Conservation (phyloP, 1,139 yeast genomes). For the Nakaseomyces nivariensis region DNA sequence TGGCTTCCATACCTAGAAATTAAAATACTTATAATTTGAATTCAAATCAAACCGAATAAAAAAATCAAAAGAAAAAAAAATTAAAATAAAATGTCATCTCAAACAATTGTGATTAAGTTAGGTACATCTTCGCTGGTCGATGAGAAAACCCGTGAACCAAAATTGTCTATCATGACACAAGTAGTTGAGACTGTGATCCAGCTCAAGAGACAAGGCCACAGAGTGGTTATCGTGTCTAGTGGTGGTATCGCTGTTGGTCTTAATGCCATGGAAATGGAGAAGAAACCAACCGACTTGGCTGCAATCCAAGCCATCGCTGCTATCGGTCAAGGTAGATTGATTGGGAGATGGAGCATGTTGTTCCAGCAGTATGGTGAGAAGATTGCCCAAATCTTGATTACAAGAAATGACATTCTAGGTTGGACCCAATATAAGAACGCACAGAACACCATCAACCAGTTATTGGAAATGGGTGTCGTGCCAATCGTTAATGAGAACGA, state of each 20-base stretch:
- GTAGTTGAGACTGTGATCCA: constrained; percentile 82
- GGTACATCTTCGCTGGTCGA: constrained; percentile 93
- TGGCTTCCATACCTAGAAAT: background rate
- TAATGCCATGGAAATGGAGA: constrained; percentile 50
- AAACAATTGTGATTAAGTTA: constrained; percentile 67
- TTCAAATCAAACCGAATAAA: background rate
- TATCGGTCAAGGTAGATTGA: constrained; percentile 81
- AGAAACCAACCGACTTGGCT: constrained; percentile 65
- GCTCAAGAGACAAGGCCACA: constrained; percentile 75
- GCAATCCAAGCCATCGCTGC: constrained; percentile 88
- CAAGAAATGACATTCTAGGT: constrained; percentile 84
- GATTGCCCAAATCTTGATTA: constrained; percentile 81
- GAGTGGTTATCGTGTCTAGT: constrained; percentile 75
- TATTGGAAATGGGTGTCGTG: constrained; percentile 75
- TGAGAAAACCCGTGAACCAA: constrained; percentile 75
- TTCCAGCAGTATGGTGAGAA: constrained; percentile 74
- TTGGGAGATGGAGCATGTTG: constrained; percentile 79
- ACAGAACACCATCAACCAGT: constrained; percentile 69
- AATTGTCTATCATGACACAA: constrained; percentile 78
- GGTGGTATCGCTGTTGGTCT: constrained; percentile 95
- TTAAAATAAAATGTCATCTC: constrained; percentile 11
- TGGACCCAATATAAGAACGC: constrained; percentile 87
- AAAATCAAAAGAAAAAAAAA: background rate
- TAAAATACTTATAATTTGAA: no score
- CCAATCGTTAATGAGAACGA: constrained; percentile 95